Base-by-base conservation (phyloP, 2,329 filamentous ascomycete species). In the Cadophora gregata region DNA sequence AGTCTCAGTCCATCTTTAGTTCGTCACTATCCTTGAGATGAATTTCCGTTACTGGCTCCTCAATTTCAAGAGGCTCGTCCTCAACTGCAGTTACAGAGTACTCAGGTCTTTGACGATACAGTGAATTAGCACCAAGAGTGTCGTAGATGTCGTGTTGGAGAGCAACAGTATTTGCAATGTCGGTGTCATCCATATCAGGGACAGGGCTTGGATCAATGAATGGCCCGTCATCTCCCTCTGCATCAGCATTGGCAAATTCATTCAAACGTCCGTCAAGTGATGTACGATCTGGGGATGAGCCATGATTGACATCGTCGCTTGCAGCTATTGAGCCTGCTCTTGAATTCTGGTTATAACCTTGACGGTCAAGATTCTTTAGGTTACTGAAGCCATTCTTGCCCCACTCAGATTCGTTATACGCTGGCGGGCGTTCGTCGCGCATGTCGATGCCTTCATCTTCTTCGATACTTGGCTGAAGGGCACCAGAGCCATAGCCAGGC, bases 401-500 rank as follows among this genome's bases (percentile, higher is more conserved):
- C 38, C 64, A 27, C 58, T 45, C 42, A 66, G 62, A 53, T 59
- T 10, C 38, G 63, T 42, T 42, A 42, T 25, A 63, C 48, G 58
- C 68, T 31, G 42, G 55, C 1, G 33, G 55, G 61, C 66, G 48
- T 48, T 69, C 29, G 50, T 64, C 67, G 45, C 63, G 64, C 63
- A 75, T 69, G 48, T 73, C 75, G 29, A 77, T 73, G 27, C 64
- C 76, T 68, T 77, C 76, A 65, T 75, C 73, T 38, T 76, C 74
- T 51, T 76, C 75, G 51, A 73, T 73, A 33, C 74, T 75, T n/a
- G 59, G 53, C 27, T 68, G 73, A n/a, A 75, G 50, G 70, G 65
- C 5, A 48, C 45, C n/a, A 27, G 38, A 8, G 69, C 62, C 21
- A 72, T 59, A 38, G 68, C 70, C 56, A 64, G 77, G 76, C 24